Conservation (phyloP, 192 early-diverging fungal genomes). For the Spizellomyces punctatus region DNA sequence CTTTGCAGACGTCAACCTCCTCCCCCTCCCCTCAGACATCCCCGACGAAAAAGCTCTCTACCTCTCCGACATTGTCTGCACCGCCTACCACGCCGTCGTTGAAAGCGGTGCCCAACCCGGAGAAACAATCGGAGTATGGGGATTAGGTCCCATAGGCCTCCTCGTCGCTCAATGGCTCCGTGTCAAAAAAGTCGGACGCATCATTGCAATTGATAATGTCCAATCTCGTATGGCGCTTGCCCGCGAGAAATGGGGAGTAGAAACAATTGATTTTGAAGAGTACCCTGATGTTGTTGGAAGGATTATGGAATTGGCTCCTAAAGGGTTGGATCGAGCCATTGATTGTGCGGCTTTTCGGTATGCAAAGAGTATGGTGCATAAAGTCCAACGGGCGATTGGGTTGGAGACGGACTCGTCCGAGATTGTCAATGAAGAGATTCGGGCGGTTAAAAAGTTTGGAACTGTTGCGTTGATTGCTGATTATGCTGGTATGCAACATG, state of each 20-base stretch:
- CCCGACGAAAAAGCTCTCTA: slow-evolving; percentile 54
- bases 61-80: slow-evolving; percentile 56
- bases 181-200: slow-evolving; percentile 8
- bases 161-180: slow-evolving; percentile 37
- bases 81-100: slow-evolving; percentile 51
- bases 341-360: slow-evolving; percentile 60
- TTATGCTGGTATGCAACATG: slow-evolving; percentile 38
- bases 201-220: slow-evolving; percentile 35
- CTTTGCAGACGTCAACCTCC: slow-evolving; percentile 56
- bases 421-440: slow-evolving; percentile 50
- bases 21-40: slow-evolving; percentile 44
- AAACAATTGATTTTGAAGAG: slow-evolving; percentile 27
- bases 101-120: slow-evolving; percentile 38
- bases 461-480: slow-evolving; percentile 55
- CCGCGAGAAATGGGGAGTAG: slow-evolving; percentile 13
- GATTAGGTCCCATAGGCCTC: slow-evolving; percentile 56
- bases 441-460: slow-evolving; percentile 52
- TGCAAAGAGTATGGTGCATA: slow-evolving; percentile 50
- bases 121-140: slow-evolving; percentile 59
- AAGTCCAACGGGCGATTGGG: slow-evolving; percentile 48
- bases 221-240: slow-evolving; percentile 17
- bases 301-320: slow-evolving; percentile 37
- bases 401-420: slow-evolving; percentile 60
- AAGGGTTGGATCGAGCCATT: slow-evolving; percentile 54
- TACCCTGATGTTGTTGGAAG: slow-evolving; percentile 28